Conservation (phyloP, 495 filamentous ascomycete species). For the Apiosordaria backusii region DNA sequence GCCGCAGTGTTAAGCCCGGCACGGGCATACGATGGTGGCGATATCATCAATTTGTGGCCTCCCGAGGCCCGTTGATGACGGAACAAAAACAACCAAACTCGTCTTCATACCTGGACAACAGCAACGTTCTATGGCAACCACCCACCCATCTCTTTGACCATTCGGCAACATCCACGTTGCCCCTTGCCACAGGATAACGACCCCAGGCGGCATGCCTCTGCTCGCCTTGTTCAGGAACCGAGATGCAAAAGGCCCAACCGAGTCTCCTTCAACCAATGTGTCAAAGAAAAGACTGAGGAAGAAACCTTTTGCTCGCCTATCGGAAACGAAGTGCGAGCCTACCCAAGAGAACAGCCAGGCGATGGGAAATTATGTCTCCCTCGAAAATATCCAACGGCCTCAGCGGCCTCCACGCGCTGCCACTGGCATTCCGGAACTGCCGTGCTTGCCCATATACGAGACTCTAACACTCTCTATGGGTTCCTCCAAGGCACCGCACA, state of each 20-base stretch:
- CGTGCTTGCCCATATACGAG: conserved; percentile 20
- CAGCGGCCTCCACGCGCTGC: conserved; percentile 13
- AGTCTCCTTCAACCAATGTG: not conserved
- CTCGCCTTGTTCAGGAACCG: not conserved
- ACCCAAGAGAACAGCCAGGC: not conserved
- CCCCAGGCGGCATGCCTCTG: not conserved
- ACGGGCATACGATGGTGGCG: not conserved
- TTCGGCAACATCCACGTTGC: not conserved
- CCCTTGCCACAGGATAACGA: not conserved
- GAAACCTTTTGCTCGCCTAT: not conserved
- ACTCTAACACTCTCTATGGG: conserved; percentile 5
- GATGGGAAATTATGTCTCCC: not conserved
- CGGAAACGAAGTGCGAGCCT: not conserved
- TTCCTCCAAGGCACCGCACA: not conserved
- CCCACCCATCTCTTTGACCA: not conserved
- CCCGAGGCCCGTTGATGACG: not conserved
- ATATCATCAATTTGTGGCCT: not conserved
- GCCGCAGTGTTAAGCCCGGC: not conserved
- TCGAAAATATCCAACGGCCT: conserved; percentile 13
- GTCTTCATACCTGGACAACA: not conserved
- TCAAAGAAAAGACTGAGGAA: conserved; percentile 5
- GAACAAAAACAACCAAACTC: not conserved
- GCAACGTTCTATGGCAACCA: not conserved
- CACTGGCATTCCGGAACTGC: conserved; percentile 16
- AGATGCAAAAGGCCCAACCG: not conserved